These are phyloP conservation scores for Panicum miliaceum DNA, from an alignment of 176 grass and related monocot genomes.

Conservation along the genomic window DNA sequence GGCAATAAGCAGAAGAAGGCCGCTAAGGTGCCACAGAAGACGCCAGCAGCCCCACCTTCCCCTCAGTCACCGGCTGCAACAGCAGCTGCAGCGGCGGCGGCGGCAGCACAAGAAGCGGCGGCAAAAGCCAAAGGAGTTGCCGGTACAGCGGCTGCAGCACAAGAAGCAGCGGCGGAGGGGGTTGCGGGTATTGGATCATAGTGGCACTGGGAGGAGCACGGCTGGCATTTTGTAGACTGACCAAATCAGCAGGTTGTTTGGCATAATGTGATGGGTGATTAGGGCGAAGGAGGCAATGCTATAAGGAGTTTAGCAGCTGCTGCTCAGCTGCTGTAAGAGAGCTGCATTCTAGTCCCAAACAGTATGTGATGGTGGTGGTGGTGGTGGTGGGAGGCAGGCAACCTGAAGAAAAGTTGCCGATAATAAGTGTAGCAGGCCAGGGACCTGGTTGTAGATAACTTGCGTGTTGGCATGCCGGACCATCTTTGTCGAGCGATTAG, in stretches of 20 bases:
- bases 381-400: neutral
- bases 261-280: conserved; percentile 4
- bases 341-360: neutral
- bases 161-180: conserved; percentile 58
- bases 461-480: neutral
- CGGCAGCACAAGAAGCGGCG: conserved; percentile 65
- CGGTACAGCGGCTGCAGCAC: conserved; percentile 53
- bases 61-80: conserved; percentile 49
- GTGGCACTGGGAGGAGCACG: neutral
- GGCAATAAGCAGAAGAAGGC: conserved; percentile 44
- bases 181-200: conserved; percentile 75
- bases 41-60: conserved; percentile 32
- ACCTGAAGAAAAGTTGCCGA: neutral
- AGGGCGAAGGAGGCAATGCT: neutral
- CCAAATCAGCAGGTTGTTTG: neutral
- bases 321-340: neutral
- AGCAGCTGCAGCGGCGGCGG: conserved; percentile 38
- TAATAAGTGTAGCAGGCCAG: conserved; percentile 1
- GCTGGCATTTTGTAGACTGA: neutral
- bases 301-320: neutral
- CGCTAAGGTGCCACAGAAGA: conserved; percentile 43
- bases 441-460: neutral
- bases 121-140: conserved; percentile 75
- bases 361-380: neutral
- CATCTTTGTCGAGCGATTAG: neutral